Conservation (phyloP, 345 rosid genomes). For the Leavenworthia alabamica region DNA sequence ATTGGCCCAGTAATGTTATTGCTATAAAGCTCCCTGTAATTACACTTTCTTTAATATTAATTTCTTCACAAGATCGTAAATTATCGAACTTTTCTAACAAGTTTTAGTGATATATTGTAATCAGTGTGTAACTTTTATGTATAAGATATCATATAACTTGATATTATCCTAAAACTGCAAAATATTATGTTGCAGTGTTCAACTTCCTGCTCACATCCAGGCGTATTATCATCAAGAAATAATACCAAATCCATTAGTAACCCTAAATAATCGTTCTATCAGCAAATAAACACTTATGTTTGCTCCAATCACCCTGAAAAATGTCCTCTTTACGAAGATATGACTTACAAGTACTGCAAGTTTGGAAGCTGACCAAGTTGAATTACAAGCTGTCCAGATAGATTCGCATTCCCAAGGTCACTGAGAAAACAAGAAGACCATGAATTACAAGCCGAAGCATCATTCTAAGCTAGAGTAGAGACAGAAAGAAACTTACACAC, state of each 20-base stretch:
- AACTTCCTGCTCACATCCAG: not conserved
- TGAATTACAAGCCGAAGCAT: not conserved
- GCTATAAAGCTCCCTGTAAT: conserved; percentile 75
- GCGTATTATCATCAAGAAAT: not conserved
- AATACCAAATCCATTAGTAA: not conserved
- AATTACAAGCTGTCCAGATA: conserved; percentile 35
- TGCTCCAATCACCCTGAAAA: not conserved
- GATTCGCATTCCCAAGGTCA: conserved; percentile 41
- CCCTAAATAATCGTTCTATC: not conserved
- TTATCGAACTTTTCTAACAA: not conserved
- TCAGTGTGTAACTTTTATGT: not conserved
- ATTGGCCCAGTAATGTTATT: conserved; percentile 60
- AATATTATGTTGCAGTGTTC: too few species aligned
- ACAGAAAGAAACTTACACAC: conserved; percentile 62
- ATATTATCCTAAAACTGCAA: too few species aligned
- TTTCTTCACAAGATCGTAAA: not conserved
- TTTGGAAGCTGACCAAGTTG: conserved; percentile 48
- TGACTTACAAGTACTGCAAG: conserved; percentile 90
- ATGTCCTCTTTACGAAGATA: not conserved
- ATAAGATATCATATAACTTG: not conserved
- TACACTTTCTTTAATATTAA: not conserved
- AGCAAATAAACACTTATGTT: not conserved
- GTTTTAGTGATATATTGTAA: not conserved
- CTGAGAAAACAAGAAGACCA: conserved; percentile 14
- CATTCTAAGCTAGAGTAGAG: not conserved